These are phyloP conservation scores for Prunus padus DNA, from an alignment of 306 rosid species.

Conservation along the genomic window DNA sequence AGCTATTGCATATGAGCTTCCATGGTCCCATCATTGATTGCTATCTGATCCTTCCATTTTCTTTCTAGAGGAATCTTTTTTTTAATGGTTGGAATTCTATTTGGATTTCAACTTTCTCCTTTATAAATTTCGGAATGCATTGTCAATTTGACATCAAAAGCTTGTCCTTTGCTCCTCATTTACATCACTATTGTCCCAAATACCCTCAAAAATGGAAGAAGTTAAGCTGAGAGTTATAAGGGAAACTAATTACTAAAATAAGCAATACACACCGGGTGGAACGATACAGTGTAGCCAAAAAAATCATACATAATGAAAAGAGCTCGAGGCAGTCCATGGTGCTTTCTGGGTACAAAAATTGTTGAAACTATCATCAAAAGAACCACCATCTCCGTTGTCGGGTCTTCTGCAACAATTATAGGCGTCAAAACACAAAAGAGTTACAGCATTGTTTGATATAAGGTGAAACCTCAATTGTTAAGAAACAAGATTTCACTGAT, in stretches of 20 bases:
- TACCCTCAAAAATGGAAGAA: background rate
- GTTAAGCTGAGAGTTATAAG: background rate
- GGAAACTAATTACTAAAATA: background rate
- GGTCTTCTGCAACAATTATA: constrained; percentile 45
- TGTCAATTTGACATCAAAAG: background rate
- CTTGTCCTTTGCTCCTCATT: background rate
- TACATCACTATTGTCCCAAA: background rate
- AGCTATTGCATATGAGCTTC: background rate
- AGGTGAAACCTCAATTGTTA: background rate
- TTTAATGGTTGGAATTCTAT: background rate
- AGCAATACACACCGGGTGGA: background rate
- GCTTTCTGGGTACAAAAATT: constrained; percentile 17
- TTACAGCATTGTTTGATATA: constrained; percentile 9
- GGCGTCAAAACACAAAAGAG: constrained; percentile 1
- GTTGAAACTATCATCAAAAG: constrained; percentile 43
- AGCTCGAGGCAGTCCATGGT: constrained; percentile 11
- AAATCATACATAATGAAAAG: background rate
- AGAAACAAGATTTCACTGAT: background rate
- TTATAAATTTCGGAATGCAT: background rate
- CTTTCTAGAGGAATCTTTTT: background rate
- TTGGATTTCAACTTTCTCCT: background rate
- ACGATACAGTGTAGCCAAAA: background rate
- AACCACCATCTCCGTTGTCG: constrained; percentile 64
- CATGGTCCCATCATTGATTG: background rate
- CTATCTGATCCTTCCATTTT: background rate